Evolutionary conservation across 306 rosid genomes (phyloP), one percentile per base, ranked within the genome.

Genomic region (Cucumis hystrix): DNA sequence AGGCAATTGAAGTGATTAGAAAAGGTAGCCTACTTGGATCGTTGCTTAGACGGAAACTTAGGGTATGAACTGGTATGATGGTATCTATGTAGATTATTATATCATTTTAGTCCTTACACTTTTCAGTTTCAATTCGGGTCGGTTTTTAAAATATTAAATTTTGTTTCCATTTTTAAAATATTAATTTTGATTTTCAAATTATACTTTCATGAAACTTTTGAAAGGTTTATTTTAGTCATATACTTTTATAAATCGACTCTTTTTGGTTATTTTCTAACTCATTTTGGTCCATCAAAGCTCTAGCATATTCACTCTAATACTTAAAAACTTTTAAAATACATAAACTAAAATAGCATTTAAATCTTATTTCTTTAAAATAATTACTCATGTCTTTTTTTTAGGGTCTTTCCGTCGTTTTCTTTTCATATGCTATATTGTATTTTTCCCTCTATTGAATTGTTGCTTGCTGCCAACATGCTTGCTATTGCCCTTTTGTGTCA

Each of bases 401-500:
- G 15, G 66, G 51, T 23, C 7, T 39, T 66, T 39, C 72, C 25
- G 72, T 66, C 51, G 72, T 66, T 66, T 66, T 66, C 72, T 39
- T 18, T 66, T 66, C 72, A 66, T 66, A 66, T 37, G 51, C 72
- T 66, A 39, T 66, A 51, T 18, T 18, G 4, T 17, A 65, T 66
- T 39, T 64, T 3, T 39, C 72, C 18, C 51, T 18, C 54, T 51
- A n/a, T 66, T 67, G 33, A 67, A 67, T 67, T 67, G 74, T 67
- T 67, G 74, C 6, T 40, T 40, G 70, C 70, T 9, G 71, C 47
- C 71, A 37, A 18, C 71, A 17, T 37, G 71, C 49, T 65, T 17
- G n/a, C 41, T 41, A 67, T 67, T 67, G 74, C 74, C 35, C 55
- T 67, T 67, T 21, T 67, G 74, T 67, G 55, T 67, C 74, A 67